Evolutionary conservation across 768 basidiomycete genomes (phyloP), one percentile per base, ranked within the genome.

Genomic region (Phaeolepiota aurea): DNA sequence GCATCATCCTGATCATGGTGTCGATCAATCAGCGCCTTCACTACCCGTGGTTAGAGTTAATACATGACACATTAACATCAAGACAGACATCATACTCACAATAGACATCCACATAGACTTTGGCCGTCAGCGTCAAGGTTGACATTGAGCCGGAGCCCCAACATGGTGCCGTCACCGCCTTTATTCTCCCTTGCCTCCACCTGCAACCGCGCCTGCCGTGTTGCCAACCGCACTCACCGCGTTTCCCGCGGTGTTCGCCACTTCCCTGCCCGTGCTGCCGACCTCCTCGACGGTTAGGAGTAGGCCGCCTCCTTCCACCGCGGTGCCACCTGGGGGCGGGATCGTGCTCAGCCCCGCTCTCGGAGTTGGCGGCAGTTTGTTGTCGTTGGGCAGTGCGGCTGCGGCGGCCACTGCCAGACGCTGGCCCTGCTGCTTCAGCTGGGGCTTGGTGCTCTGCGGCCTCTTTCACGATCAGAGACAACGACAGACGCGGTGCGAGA

Each of bases 101-200:
- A 44, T 23, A 63, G 48, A 63, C 45, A 37, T 63, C 60, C 20
- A 60, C 62, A 42, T 61, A 55, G 13, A 61, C 50, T 37, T 54
- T 48, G 19, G 62, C 62, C 39, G 58, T 61, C 42, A 32, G 59
- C 58, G 37, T 62, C 57, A 42, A 64, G 38, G 35, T 64, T 62
- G 25, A 64, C 44, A 38, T 62, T 58, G 37, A 62, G 43, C n/a
- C 61, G 42, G 5, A 64, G 42, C 38, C 58, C 58, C n/a, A 52
- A 40, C 18, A 53, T 47, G 15, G 48, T 51, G 21, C 48, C 47
- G 1, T 32, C 37, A 3, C 49, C 42, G 3, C 45, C 45, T 2
- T 37, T 40, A 10, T 37, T n/a, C 44, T 4, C 41, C 44, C 3
- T 42, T 47, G 13, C 44, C 44, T 15, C 41, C 22, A 19, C 49